phyloP scores from a whole-genome alignment of 805 yeast genomes.

The Metschnikowia similis region DNA sequence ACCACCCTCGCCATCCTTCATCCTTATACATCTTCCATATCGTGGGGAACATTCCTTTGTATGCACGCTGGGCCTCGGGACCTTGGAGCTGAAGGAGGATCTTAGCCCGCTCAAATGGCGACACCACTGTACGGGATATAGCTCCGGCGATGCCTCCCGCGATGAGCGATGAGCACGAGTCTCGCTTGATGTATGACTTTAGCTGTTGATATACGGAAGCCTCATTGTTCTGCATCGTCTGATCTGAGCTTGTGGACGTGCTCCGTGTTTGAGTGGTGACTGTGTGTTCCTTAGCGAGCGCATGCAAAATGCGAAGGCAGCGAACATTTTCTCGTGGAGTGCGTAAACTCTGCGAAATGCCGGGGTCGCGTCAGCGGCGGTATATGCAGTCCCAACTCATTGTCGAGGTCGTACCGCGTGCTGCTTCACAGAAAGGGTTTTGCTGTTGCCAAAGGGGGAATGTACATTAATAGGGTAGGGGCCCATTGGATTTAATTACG shows the following conservation, averaged over 20 bases:
- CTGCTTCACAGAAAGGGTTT: no score
- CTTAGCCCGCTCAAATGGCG: constrained; percentile 93
- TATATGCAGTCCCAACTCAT: neutral
- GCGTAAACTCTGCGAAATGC: neutral
- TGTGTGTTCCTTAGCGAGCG: neutral
- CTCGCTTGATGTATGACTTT: constrained; percentile 30
- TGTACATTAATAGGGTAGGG: no score
- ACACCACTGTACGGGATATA: constrained; percentile 81
- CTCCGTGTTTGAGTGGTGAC: neutral
- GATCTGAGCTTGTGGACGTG: neutral
- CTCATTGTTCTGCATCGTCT: neutral
- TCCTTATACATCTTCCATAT: constrained; percentile 75
- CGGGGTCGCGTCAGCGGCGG: neutral
- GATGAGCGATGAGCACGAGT: constrained; percentile 57
- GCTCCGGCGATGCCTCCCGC: constrained; percentile 81
- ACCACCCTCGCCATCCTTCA: constrained; percentile 88
- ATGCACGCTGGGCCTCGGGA: constrained; percentile 43
- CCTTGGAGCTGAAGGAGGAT: constrained; percentile 89
- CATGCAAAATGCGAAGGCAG: neutral
- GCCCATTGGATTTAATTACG: no score
- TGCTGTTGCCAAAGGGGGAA: no score
- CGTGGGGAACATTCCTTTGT: constrained; percentile 71
- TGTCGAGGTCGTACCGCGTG: neutral
- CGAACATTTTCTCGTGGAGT: neutral
- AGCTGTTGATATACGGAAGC: neutral